Evolutionary conservation across 1,284 basidiomycete genomes (phyloP).

Genomic region (Puccinia polysora): DNA sequence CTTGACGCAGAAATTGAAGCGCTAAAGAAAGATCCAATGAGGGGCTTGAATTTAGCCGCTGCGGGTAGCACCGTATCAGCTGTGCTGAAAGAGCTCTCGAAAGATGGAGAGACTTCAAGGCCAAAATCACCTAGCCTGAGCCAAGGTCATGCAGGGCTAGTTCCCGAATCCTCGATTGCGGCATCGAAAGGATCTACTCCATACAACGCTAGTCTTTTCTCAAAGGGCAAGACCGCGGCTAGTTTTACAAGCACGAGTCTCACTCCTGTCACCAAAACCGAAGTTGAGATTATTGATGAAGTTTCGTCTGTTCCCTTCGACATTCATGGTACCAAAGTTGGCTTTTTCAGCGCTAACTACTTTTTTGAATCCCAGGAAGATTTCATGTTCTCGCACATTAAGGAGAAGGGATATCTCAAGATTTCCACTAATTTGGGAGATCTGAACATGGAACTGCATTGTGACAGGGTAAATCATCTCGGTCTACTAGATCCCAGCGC

Average conservation of each 20-base stretch:
- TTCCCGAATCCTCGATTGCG: constrained; percentile 23
- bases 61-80: constrained; percentile 50
- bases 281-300: constrained; percentile 84
- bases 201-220: constrained; percentile 89
- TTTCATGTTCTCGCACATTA: constrained; percentile 66
- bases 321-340: neutral
- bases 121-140: constrained; percentile 18
- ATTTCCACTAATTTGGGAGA: constrained; percentile 84
- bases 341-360: neutral
- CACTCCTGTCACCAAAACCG: constrained; percentile 69
- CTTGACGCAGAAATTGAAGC: constrained; percentile 47
- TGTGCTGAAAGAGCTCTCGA: constrained; percentile 45
- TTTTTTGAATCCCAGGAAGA: constrained; percentile 64
- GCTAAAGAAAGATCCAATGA: constrained; percentile 47
- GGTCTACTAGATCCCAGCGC: no score
- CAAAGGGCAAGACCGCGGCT: constrained; percentile 82
- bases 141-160: neutral
- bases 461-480: constrained; percentile 64
- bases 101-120: constrained; percentile 41
- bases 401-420: constrained; percentile 67
- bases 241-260: constrained; percentile 88
- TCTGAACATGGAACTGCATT: constrained; percentile 85
- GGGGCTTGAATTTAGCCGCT: constrained; percentile 51
- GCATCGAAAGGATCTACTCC: constrained; percentile 43
- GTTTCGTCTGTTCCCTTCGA: constrained; percentile 53